phyloP scores from a whole-genome alignment of 441 rosid species.

The Brassica hybrid region DNA sequence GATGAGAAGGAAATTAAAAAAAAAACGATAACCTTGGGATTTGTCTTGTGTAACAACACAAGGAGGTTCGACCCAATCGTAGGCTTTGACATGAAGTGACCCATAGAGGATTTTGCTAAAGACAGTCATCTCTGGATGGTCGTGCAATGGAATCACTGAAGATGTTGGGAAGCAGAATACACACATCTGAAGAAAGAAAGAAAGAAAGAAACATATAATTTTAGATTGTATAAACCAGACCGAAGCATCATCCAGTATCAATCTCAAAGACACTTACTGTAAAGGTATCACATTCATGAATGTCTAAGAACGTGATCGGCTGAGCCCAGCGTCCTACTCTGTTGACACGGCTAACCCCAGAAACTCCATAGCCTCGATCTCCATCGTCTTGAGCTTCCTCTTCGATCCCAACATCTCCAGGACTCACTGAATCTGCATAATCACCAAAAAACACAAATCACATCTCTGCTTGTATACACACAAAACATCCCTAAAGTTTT shows the following conservation, averaged over 20 bases:
- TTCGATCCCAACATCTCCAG: conserved; percentile 80
- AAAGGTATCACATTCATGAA: conserved; percentile 71
- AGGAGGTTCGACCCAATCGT: conserved; percentile 48
- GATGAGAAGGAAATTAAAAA: background rate
- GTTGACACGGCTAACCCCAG: conserved; percentile 52
- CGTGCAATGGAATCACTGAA: conserved; percentile 89
- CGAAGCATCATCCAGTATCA: background rate
- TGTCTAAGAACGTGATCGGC: conserved; percentile 79
- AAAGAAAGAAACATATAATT: background rate
- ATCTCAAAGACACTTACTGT: conserved; percentile 59
- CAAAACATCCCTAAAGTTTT: background rate
- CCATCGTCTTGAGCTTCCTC: conserved; percentile 72
- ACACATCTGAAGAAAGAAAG: conserved; percentile 71
- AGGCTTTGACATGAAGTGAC: conserved; percentile 52
- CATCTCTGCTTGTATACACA: background rate
- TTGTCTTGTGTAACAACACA: conserved; percentile 49
- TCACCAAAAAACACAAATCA: conserved; percentile 19
- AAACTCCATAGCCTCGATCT: conserved; percentile 76
- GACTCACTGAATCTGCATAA: conserved; percentile 65
- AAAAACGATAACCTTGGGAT: conserved; percentile 48
- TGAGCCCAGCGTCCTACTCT: conserved; percentile 81
- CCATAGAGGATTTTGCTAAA: conserved; percentile 93
- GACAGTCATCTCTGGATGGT: conserved; percentile 95
- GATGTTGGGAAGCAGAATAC: conserved; percentile 95
- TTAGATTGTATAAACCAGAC: background rate